Conservation (phyloP, 495 filamentous ascomycete genomes). For the Podospora fimiseda region DNA sequence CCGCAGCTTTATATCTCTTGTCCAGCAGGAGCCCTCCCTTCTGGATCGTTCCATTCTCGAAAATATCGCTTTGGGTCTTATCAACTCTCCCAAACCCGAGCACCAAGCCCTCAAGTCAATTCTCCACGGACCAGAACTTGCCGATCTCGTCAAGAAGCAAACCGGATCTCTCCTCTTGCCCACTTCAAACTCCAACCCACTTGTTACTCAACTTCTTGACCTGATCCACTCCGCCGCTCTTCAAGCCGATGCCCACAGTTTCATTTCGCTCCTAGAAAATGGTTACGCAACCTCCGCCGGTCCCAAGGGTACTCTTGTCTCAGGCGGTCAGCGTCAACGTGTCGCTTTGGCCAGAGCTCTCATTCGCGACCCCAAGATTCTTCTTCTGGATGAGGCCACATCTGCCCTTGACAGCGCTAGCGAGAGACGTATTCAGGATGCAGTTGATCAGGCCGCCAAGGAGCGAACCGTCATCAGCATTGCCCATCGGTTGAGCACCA, state of each 20-base stretch:
- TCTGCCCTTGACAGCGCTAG: constrained; percentile 84
- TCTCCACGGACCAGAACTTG: constrained; percentile 9
- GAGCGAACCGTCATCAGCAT: constrained; percentile 90
- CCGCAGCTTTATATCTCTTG: constrained; percentile 52
- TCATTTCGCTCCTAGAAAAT: constrained; percentile 29
- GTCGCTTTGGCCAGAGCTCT: constrained; percentile 72
- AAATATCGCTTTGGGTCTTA: constrained; percentile 60
- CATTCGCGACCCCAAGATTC: constrained; percentile 77
- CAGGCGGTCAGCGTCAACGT: constrained; percentile 57
- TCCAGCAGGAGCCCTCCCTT: constrained; percentile 62
- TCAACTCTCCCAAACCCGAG: constrained; percentile 48
- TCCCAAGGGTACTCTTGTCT: constrained; percentile 39
- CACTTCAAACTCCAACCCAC: constrained; percentile 17
- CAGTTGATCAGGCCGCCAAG: constrained; percentile 73
- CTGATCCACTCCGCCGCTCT: constrained; percentile 28
- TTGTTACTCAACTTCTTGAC: constrained; percentile 25
- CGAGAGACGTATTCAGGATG: constrained; percentile 88
- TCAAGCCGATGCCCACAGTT: constrained; percentile 35
- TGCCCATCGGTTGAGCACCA: constrained; percentile 85
- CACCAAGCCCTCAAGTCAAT: constrained; percentile 28
- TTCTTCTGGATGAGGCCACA: constrained; percentile 89
- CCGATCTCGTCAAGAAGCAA: constrained; percentile 11
- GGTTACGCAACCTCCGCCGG: constrained; percentile 47
- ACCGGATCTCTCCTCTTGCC: constrained; percentile 12
- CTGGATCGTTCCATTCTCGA: constrained; percentile 60